Evolutionary conservation across 495 filamentous ascomycete genomes (phyloP).

Genomic region (Neurospora sp.): DNA sequence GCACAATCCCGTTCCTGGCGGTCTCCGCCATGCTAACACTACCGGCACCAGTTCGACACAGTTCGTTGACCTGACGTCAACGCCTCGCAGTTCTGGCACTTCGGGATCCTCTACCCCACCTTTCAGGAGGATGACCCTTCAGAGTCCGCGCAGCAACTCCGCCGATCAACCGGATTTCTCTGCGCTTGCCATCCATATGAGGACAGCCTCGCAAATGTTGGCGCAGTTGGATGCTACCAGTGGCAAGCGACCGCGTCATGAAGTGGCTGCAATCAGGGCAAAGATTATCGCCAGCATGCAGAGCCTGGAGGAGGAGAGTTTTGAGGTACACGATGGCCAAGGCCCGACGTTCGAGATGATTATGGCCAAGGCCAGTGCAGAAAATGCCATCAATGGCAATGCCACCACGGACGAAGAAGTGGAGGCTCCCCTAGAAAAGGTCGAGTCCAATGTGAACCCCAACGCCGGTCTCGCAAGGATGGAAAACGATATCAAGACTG

Average conservation of each 20-base stretch:
- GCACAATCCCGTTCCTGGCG: conserved; percentile 27
- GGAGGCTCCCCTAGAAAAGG: conserved; percentile 17
- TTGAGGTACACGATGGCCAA: conserved; percentile 48
- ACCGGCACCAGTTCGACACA: conserved; percentile 29
- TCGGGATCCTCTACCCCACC: conserved; percentile 53
- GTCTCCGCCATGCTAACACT: conserved; percentile 32
- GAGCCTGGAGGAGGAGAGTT: conserved; percentile 69
- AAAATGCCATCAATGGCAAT: conserved; percentile 18
- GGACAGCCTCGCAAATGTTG: conserved; percentile 69
- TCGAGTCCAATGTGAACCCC: conserved; percentile 39
- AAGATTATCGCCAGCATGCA: conserved; percentile 81
- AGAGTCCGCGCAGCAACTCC: conserved; percentile 29
- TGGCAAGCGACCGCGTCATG: conserved; percentile 57
- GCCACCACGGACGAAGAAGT: conserved; percentile 32
- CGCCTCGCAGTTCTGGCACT: conserved; percentile 49
- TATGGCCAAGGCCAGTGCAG: conserved; percentile 47
- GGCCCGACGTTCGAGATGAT: conserved; percentile 64
- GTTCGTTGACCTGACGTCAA: conserved; percentile 30
- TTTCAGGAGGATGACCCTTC: conserved; percentile 35
- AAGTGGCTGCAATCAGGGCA: conserved; percentile 64
- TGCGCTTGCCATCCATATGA: conserved; percentile 68
- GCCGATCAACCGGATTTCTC: conserved; percentile 60
- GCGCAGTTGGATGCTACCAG: conserved; percentile 64
- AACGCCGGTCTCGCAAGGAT: conserved; percentile 64
- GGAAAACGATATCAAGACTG: conserved; percentile 75